phyloP scores from a whole-genome alignment of 163 green algal species.

The Coccomyxa subellipsoidea region DNA sequence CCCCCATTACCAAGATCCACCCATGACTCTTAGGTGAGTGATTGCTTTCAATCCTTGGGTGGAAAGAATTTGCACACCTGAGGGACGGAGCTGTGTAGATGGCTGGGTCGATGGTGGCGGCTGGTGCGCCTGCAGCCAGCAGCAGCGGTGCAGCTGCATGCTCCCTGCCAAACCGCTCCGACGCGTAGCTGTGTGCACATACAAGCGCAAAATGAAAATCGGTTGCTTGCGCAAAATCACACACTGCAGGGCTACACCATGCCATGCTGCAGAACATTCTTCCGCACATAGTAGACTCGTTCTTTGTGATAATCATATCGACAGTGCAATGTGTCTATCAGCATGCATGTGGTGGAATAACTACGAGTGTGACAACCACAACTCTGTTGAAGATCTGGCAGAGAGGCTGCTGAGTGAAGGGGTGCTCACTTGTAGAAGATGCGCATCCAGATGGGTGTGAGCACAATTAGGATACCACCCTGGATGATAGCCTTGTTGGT shows the following conservation, averaged over 20 bases:
- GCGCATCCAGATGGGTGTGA: constrained; percentile 14
- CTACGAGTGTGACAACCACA: neutral
- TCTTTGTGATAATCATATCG: neutral
- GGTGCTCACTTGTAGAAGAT: neutral
- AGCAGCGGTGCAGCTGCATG: neutral
- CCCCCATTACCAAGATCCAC: no score
- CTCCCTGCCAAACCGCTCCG: constrained; percentile 1
- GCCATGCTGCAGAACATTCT: neutral
- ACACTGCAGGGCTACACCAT: no score
- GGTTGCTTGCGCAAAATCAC: no score
- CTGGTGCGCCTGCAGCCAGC: neutral
- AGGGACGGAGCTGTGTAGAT: constrained; percentile 47
- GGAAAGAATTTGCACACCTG: no score
- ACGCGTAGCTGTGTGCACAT: neutral
- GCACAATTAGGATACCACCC: constrained; percentile 36
- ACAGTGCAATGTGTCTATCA: neutral
- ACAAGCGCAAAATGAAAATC: neutral
- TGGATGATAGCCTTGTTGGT: constrained; percentile 41
- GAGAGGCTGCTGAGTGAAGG: neutral
- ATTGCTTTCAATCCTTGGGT: no score
- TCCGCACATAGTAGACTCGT: neutral
- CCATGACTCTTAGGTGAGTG: no score
- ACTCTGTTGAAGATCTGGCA: neutral
- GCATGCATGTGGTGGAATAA: neutral
- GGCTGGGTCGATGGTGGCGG: constrained; percentile 26